Percentiles rank a stretch among this genome's conserved stretches.
These are phyloP conservation scores for Rhododendron vialii DNA, from an alignment of 148 eudicot species.

Conservation along the genomic window DNA sequence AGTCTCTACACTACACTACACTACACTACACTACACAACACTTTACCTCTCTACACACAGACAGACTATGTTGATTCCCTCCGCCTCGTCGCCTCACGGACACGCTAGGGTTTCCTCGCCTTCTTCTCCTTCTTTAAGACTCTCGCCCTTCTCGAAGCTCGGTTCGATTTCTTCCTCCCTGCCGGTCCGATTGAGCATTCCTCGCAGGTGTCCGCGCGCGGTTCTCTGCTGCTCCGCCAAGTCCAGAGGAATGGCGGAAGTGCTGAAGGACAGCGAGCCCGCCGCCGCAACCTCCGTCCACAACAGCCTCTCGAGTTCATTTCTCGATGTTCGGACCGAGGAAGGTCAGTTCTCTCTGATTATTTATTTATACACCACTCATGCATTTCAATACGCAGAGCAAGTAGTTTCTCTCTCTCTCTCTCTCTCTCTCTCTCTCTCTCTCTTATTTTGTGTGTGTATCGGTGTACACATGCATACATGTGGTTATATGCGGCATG, in stretches of 20 bases:
- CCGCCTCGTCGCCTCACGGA: slow-evolving; percentile 18
- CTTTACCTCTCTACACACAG: neutral
- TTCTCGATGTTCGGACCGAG: slow-evolving; percentile 27
- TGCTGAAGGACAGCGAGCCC: slow-evolving; percentile 4
- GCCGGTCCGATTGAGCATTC: slow-evolving; percentile 10
- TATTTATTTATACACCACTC: neutral
- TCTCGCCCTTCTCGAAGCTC: neutral
- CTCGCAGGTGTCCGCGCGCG: slow-evolving; percentile 3
- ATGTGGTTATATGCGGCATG: neutral
- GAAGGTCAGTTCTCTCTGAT: slow-evolving; percentile 21
- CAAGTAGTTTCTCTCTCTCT: neutral
- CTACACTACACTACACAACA: neutral
- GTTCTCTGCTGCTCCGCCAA: slow-evolving; percentile 13
- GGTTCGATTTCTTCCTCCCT: neutral
- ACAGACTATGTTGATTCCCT: slow-evolving; percentile 22
- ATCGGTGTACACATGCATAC: neutral
- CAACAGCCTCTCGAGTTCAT: slow-evolving; percentile 21
- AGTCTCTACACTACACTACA: neutral
- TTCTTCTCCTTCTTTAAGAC: neutral
- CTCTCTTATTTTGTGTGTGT: neutral
- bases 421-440: no score
- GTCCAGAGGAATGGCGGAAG: slow-evolving; percentile 10
- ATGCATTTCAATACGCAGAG: neutral
- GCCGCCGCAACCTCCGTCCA: slow-evolving; percentile 3
- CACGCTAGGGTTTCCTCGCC: slow-evolving; percentile 16